phyloP scores from a whole-genome alignment of 306 rosid genomes.

The Bauhinia variegata region DNA sequence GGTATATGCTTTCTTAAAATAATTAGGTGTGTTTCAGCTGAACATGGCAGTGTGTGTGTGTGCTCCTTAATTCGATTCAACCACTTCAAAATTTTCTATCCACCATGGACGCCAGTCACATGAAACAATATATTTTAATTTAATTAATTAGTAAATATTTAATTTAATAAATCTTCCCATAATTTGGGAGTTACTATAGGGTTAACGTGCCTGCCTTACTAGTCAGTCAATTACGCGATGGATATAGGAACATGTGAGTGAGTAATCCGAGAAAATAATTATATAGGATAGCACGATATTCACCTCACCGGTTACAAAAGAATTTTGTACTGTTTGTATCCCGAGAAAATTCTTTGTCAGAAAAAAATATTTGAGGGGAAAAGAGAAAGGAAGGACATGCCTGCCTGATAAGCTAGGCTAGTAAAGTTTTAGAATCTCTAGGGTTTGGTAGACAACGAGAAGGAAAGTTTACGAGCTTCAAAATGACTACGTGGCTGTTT shows the following conservation, averaged over 20 bases:
- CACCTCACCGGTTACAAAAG: too few species aligned
- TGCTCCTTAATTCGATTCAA: conserved; percentile 12
- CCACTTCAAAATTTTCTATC: not conserved
- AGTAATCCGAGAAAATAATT: too few species aligned
- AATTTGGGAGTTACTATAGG: conserved; percentile 30
- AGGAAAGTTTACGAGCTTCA: conserved; percentile 31
- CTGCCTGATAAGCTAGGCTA: too few species aligned
- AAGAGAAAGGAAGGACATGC: not conserved
- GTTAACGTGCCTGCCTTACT: too few species aligned
- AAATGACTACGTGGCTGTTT: conserved; percentile 55
- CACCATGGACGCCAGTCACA: too few species aligned
- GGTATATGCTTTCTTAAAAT: too few species aligned
- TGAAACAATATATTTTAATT: too few species aligned
- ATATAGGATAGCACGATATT: too few species aligned
- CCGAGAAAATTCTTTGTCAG: conserved; percentile 1
- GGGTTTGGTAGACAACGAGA: conserved; percentile 36
- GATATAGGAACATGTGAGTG: too few species aligned
- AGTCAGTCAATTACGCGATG: too few species aligned
- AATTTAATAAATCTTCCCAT: conserved; percentile 2
- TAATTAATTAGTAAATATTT: not conserved
- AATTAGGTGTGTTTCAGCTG: conserved; percentile 9
- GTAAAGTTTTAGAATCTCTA: conserved; percentile 32
- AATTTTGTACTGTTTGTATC: conserved; percentile 27
- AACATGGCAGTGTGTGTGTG: conserved; percentile 26
- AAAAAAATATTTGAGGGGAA: too few species aligned